phyloP scores from a whole-genome alignment of 2,329 filamentous ascomycete species.

The Metarhizium rileyi region DNA sequence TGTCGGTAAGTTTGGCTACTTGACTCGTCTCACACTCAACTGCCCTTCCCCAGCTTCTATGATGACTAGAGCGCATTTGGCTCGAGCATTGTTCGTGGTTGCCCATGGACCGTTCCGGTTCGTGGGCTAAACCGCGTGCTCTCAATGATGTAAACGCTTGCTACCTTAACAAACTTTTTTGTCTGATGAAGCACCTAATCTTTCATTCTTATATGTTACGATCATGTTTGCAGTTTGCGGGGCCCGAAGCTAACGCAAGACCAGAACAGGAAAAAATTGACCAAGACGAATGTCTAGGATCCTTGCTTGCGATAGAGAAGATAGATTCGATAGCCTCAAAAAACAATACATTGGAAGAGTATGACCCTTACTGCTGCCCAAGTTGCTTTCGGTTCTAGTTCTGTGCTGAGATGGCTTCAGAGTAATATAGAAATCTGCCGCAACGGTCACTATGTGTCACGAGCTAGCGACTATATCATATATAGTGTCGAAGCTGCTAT shows the following conservation, averaged over 20 bases:
- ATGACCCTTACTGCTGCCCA: constrained; percentile 31
- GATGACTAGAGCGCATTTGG: constrained; percentile 99
- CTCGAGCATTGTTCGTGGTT: constrained; percentile 80
- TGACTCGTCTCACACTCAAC: constrained; percentile 3
- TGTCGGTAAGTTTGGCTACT: constrained; percentile 24
- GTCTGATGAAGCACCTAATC: constrained; percentile 57
- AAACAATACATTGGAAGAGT: constrained; percentile 81
- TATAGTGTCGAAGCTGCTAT: constrained; percentile 95
- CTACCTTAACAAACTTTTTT: constrained; percentile 77
- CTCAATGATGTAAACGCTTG: constrained; percentile 99
- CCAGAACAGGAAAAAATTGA: constrained; percentile 14
- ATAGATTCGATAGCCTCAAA: constrained; percentile 72
- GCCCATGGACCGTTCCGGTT: constrained; percentile 68
- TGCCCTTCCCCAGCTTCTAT: constrained; percentile 36
- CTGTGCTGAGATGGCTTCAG: constrained; percentile 43
- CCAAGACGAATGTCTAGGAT: constrained; percentile 49
- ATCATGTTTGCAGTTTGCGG: background rate
- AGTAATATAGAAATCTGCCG: constrained; percentile 77
- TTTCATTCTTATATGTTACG: background rate
- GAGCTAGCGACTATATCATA: constrained; percentile 95
- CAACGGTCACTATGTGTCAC: constrained; percentile 92
- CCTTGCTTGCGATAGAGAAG: constrained; percentile 86
- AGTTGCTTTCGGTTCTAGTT: constrained; percentile 14
- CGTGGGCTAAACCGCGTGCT: constrained; percentile 45
- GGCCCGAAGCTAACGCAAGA: background rate